Evolutionary conservation across 352 stramenopile species (phyloP), one percentile per base, ranked within the genome.

Genomic region (Pseudoperonospora humuli): DNA sequence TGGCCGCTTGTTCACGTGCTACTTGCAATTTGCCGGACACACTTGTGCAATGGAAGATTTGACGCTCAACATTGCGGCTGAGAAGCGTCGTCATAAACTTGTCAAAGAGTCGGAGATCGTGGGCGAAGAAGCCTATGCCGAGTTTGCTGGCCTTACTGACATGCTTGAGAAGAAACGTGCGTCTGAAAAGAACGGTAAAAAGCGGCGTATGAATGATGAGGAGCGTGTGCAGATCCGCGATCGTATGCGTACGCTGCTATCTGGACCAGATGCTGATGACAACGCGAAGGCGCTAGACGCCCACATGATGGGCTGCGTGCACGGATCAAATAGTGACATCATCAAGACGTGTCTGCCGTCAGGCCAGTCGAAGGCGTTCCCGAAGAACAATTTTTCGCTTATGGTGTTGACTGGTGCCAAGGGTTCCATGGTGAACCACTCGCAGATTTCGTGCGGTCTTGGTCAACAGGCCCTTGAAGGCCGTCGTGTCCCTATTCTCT

Each of bases 371-470:
- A 98, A 98, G 58, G 82, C 95, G 15, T 99, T 99, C 75, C 97
- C 97, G 7, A 69, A 84, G 42, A 99, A 99, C 72, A 96, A 87
- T 39, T 99, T 99, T 72, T 97, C 92, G 48, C 77, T 99, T 11
- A 99, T 99, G 97, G 95, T 99, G 15, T 83, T 97, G 9, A 99
- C 96, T 23, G 97, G 97, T 54, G 97, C 97, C 14, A 99, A 99
- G 78, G 97, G 97, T 9, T 99, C 94, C 26, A 98, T 98, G 72
- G 97, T 99, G 8, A 99, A 99, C 78, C 96, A 99, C 70, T 99
- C 96, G 21, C 89, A 98, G 66, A 96, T 99, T 42, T 97, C 93
- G 26, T 99, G 96, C 75, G 95, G 88, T 41, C 78, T 99, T 25
- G 97, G 97, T 31, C 97, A 99, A 64, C 97, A 99, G 63, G 96